phyloP scores from a whole-genome alignment of 2,329 filamentous ascomycete species.

The Botryotinia narcissicola region DNA sequence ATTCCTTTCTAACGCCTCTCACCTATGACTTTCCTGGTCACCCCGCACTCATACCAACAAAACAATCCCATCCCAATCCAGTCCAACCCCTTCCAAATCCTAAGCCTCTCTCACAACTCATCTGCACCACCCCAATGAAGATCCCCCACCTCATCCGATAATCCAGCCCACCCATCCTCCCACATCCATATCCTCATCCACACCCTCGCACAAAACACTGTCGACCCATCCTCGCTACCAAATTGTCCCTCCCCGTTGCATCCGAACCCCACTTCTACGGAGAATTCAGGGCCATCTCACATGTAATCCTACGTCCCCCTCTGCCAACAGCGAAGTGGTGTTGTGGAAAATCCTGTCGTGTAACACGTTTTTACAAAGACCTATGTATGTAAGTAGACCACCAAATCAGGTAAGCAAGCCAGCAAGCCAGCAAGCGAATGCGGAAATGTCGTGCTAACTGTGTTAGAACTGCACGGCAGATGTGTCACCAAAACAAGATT shows the following conservation, averaged over 20 bases:
- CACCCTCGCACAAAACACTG: not conserved
- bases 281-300: not conserved
- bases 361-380: not conserved
- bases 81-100: not conserved
- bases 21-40: not conserved
- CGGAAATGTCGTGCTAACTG: conserved; percentile 1
- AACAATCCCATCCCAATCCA: not conserved
- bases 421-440: not conserved
- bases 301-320: not conserved
- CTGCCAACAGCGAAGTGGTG: not conserved
- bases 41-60: not conserved
- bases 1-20: too few species aligned
- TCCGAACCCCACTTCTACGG: not conserved
- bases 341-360: not conserved
- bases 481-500: not conserved
- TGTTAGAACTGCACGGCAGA: conserved; percentile 12
- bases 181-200: not conserved
- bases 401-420: not conserved
- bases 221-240: not conserved
- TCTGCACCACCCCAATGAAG: not conserved
- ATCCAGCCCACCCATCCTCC: too few species aligned
- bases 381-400: not conserved
- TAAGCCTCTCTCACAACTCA: not conserved
- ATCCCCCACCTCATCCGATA: not conserved
- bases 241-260: not conserved